Base-by-base conservation (phyloP, 192 early-diverging fungal species). In the Podila horticola region DNA sequence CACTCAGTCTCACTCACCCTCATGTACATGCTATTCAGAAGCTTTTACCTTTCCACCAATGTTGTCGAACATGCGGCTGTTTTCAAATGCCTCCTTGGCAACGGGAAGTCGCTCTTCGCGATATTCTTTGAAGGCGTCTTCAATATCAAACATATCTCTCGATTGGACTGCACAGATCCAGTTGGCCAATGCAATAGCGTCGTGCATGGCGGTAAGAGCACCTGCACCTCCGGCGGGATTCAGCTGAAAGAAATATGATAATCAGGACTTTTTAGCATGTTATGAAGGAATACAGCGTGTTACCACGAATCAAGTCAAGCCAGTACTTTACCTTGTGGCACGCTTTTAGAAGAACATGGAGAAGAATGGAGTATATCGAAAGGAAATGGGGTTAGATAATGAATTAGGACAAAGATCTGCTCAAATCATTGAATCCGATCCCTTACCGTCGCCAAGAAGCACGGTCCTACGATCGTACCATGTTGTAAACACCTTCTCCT, bases 391-490 rank as follows among this genome's bases (percentile, higher is more conserved):
- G 41, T 45, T 45, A 45, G 52, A 55, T 10, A 22, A 22, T 9
- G n/a, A 24, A 5, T 26, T 10, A 24, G n/a, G 4, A 9, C 20
- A 19, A 55, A n/a, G 52, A 5, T 11, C 1, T 12, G 2, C 4
- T 38, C n/a, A 26, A n/a, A 49, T 12, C 11, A 17, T 13, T 6
- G 33, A 13, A 5, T 45, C 9, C 1, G 5, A 38, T 26, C 0
- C 8, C 63, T 45, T 64, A 64, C 63, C 63, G 29, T 64, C 63
- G 5, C 63, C 63, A 5, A 64, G 36, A 4, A 50, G 63, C 2
- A 50, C 63, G 13, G 63, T 64, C 4, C 45, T n/a, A n/a, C 41
- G n/a, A 45, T 45, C 36, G 15, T 45, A 30, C 63, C 63, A 64
- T 0, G 45, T 64, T 13, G 29, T 26, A 64, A 64, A 64, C 36